Base-by-base conservation (phyloP, 2,329 filamentous ascomycete species). In the Monilinia laxa region DNA sequence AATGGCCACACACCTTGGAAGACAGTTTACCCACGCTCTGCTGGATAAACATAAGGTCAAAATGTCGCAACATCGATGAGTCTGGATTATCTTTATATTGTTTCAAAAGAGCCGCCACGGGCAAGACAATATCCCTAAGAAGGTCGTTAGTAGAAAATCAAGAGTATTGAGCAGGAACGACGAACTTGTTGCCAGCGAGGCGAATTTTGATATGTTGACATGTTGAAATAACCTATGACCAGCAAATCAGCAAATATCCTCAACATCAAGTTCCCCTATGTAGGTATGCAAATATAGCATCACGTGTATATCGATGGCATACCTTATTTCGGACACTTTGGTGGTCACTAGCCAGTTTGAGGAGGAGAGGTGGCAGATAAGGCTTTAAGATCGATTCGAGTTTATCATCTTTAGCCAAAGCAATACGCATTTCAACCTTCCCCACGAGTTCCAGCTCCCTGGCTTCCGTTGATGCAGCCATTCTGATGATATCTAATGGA, bases 31-130 rank as follows among this genome's bases (percentile, higher is more conserved):
- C 83, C 55, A 91, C 81, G 51, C 94, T 95, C 75, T 96, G 92
- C 74, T 96, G 91, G 49, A 97, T 90, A 76, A 96, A 97, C 23
- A 90, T 83, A 52, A 98, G 81, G 78, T 98, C 93, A 72, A 97
- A 90, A 76, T 96, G 91, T 70, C 92, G 89, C 70, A 99, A 87
- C 49, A 97, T 82, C 0, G 88, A 81, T 16, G 88, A 89, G 51
- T 87, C 82, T 49, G 86, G 72, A 60, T 77, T 87, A 28, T 91
- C 86, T 77, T 96, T 96, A 82, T 96, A 97, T 77, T 98, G 95
- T 72, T 93, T 89, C 65, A 98, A 78, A 23, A 99, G 83, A 20
- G 88, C 87, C n/a, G 87, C 85, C 16, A 98, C 93, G 0, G 95
- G 95, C 7, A 99, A 81, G 64, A 93, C 83, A 70, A 97, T 77